Percentiles rank a stretch among this genome's conserved stretches.
phyloP scores from a whole-genome alignment of 2,329 filamentous ascomycete species.

The Orbilia oligospora region DNA sequence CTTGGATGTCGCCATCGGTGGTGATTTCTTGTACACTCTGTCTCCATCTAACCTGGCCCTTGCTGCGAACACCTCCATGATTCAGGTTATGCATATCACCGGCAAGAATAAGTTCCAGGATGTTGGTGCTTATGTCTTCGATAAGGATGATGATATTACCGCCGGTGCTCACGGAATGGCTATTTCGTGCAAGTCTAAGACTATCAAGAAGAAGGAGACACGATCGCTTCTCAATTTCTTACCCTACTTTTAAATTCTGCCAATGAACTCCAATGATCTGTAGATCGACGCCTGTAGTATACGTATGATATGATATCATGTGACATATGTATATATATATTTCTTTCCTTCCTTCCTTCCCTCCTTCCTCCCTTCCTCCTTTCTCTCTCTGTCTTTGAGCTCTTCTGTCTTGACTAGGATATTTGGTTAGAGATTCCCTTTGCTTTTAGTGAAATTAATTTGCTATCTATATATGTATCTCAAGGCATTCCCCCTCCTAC shows the following conservation, averaged over 20 bases:
- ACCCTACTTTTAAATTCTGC: slow-evolving; percentile 17
- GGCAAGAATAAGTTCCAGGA: slow-evolving; percentile 31
- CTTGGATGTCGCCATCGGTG: slow-evolving; percentile 72
- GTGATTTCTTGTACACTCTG: slow-evolving; percentile 74
- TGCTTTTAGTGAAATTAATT: slow-evolving; percentile 19
- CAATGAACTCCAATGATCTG: neutral
- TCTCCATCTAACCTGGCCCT: slow-evolving; percentile 63
- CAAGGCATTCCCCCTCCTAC: neutral
- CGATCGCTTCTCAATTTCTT: slow-evolving; percentile 13
- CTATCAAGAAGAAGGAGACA: slow-evolving; percentile 21
- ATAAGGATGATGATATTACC: slow-evolving; percentile 34
- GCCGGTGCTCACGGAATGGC: slow-evolving; percentile 45
- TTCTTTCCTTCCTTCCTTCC: slow-evolving; percentile 5
- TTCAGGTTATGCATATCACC: slow-evolving; percentile 50
- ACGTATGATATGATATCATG: slow-evolving; percentile 12
- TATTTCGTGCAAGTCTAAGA: slow-evolving; percentile 29
- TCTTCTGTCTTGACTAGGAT: neutral
- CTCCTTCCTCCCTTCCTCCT: neutral
- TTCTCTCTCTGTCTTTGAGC: neutral
- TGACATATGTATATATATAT: slow-evolving; percentile 19
- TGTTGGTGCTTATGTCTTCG: slow-evolving; percentile 43
- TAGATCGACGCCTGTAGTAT: neutral
- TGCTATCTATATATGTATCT: neutral
- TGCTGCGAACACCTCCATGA: slow-evolving; percentile 39
- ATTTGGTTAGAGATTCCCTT: slow-evolving; percentile 2